Base-by-base conservation (phyloP, 1,284 basidiomycete genomes). In the Porodaedalea pini region DNA sequence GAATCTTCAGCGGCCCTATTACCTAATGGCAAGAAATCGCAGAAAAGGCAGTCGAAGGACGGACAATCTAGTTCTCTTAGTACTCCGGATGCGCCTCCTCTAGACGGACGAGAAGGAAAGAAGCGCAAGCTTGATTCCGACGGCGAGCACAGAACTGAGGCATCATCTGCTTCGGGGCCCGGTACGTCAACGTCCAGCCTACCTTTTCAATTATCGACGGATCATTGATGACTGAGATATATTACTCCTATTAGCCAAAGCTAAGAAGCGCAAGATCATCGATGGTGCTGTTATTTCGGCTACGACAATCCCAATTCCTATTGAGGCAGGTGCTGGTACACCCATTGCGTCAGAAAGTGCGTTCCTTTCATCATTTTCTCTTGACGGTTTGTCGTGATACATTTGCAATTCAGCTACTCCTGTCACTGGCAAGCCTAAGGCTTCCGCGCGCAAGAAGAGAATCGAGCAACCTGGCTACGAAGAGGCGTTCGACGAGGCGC, bases 251-350 rank as follows among this genome's bases (percentile, higher is more conserved):
- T 10, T n/a, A 54, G 51, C 19, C 27, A 54, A 54, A 23, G 2
- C 51, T 8, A 54, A 54, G n/a, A 54, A 44, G 25, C 51, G 41
- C 27, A 54, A 45, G 40, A 31, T 37, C 29, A 15, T 25, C 15
- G 21, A 27, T 15, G 51, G 27, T 7, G 21, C 15, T 29, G 36
- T 10, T 39, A 10, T 6, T 25, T 15, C n/a, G n/a, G n/a, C 27
- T 47, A 47, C 1, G 3, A 17, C 25, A 17, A 15, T 2, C 8
- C 15, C 15, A 29, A 15, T 25, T 1, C 8, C 10, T 2, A 15
- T 27, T 13, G 45, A 47, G n/a, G 13, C 27, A 47, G 15, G 2
- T n/a, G 7, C 45, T 31, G n/a, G 3, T 25, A 11, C 25, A 4
- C 29, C 45, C 7, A 31, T 5, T 29, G 13, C 15, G 15, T 29